A percentile compares a stretch with the other conserved stretches of the same genome.
These are phyloP conservation scores for Colletotrichum viniferum DNA, from an alignment of 2,329 filamentous ascomycete species.

Conservation along the genomic window DNA sequence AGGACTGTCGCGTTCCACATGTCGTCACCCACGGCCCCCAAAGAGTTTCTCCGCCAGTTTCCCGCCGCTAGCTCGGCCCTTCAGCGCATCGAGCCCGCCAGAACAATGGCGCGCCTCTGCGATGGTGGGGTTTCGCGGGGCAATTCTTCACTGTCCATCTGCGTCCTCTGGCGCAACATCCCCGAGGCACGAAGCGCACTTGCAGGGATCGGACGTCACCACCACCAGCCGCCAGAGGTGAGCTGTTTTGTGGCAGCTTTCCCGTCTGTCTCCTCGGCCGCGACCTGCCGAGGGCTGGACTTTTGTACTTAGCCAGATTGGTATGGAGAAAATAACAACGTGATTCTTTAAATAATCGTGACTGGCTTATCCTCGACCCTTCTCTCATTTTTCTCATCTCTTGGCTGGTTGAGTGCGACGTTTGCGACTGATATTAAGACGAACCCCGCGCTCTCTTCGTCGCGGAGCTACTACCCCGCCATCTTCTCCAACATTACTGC, in stretches of 20 bases:
- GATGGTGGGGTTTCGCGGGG: constrained; percentile 18
- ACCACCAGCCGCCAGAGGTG: neutral
- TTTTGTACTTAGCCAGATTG: neutral
- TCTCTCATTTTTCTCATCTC: neutral
- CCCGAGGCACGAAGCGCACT: neutral
- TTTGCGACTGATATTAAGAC: neutral
- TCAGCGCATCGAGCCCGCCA: neutral
- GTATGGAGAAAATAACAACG: neutral
- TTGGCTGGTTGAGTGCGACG: neutral
- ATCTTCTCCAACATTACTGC: neutral
- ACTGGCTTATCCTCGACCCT: neutral
- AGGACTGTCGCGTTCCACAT: neutral
- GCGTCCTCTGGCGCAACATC: neutral
- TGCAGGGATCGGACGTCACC: constrained; percentile 17
- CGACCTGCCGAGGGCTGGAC: constrained; percentile 1
- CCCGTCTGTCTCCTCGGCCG: constrained; percentile 8
- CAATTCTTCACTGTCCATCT: constrained; percentile 5
- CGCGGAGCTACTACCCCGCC: constrained; percentile 10
- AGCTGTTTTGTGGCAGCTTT: constrained; percentile 19
- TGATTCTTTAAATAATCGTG: constrained; percentile 4
- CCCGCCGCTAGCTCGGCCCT: constrained; percentile 1
- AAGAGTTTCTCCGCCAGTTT: constrained; percentile 1
- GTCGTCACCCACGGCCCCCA: neutral
- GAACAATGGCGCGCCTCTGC: constrained; percentile 2
- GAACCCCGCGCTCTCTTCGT: neutral